phyloP scores from a whole-genome alignment of 345 rosid species.

The Euphorbia peplus region DNA sequence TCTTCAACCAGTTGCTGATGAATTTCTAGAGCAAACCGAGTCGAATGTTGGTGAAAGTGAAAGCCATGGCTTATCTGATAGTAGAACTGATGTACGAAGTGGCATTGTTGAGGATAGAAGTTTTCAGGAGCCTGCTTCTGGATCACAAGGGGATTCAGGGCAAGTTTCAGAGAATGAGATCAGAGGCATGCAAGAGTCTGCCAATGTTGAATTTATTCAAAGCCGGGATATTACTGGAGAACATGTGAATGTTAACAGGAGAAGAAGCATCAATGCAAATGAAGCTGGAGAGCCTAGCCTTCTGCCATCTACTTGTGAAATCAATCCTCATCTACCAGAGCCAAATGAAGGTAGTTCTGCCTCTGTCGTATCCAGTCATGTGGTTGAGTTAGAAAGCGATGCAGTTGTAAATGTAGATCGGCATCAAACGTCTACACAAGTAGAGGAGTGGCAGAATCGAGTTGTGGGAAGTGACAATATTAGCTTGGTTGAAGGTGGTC shows the following conservation, averaged over 20 bases:
- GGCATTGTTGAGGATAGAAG: constrained; percentile 30
- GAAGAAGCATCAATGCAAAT: constrained; percentile 26
- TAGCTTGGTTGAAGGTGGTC: constrained; percentile 37
- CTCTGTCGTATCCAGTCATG: constrained; percentile 17
- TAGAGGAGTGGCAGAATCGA: constrained; percentile 36
- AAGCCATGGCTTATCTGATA: constrained; percentile 29
- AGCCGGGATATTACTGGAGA: constrained; percentile 35
- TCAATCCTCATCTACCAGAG: constrained; percentile 22
- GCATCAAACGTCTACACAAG: constrained; percentile 33
- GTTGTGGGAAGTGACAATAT: constrained; percentile 40
- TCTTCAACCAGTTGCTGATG: constrained; percentile 29
- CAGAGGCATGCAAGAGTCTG: constrained; percentile 34
- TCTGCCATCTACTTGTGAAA: constrained; percentile 5
- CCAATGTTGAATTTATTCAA: constrained; percentile 29
- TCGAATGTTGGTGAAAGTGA: constrained; percentile 30
- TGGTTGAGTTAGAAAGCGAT: constrained; percentile 32
- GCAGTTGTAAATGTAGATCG: constrained; percentile 26
- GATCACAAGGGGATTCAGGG: constrained; percentile 42
- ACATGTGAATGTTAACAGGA: constrained; percentile 27
- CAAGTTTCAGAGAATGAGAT: constrained; percentile 40
- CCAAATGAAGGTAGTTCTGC: constrained; percentile 22
- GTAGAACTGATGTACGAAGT: constrained; percentile 36
- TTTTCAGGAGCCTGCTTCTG: constrained; percentile 39
- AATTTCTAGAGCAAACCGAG: constrained; percentile 35
- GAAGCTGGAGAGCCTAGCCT: constrained; percentile 18